These are phyloP conservation scores for Petunia secreta DNA, from an alignment of 257 asterid species.

Conservation along the genomic window DNA sequence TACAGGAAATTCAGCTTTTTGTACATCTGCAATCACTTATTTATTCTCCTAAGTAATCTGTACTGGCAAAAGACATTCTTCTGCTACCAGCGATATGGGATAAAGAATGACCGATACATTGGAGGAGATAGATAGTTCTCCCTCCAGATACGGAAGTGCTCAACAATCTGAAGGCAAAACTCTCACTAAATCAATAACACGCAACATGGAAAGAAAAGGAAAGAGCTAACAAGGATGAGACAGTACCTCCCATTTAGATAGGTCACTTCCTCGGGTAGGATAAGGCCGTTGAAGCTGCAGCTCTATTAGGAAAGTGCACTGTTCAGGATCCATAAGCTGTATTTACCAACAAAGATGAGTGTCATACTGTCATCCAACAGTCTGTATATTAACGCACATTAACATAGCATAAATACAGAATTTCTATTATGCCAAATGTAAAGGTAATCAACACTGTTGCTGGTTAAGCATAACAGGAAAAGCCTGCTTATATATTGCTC, in stretches of 20 bases:
- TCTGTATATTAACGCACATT: background rate
- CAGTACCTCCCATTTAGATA: conserved; percentile 87
- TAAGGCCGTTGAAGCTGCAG: conserved; percentile 84
- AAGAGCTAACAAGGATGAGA: background rate
- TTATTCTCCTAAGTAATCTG: conserved; percentile 76
- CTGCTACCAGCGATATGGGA: conserved; percentile 84
- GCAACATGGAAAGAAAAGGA: conserved; percentile 9
- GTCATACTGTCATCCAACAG: background rate
- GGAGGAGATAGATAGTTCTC: conserved; percentile 95
- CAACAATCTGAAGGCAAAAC: conserved; percentile 61
- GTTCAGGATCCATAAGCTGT: conserved; percentile 74
- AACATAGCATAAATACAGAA: background rate
- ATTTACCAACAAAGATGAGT: conserved; percentile 21
- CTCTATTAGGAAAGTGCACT: conserved; percentile 85
- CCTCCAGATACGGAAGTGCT: conserved; percentile 83
- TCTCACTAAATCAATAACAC: conserved; percentile 23
- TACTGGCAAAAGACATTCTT: conserved; percentile 86
- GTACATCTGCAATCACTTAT: conserved; percentile 41
- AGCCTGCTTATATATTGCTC: conserved; percentile 72
- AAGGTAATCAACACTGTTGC: background rate
- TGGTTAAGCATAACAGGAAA: conserved; percentile 21
- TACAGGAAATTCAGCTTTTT: background rate
- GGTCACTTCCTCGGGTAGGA: conserved; percentile 81
- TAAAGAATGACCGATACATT: conserved; percentile 79
- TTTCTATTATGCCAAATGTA: background rate